Percentiles rank a stretch among this genome's conserved stretches.
Conservation (phyloP, 345 rosid species). For the sweet orange (Citrus sinensis) region DVS_A1.0 CM039165.1:13801001-13801500, state of each 20-base stretch:
- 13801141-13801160: neutral
- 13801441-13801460: neutral
- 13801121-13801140: neutral
- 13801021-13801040: conserved; percentile 83
- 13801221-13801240: neutral
- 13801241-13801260: neutral
- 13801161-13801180: neutral
- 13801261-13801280: neutral
- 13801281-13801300: neutral
- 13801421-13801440: neutral
- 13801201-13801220: neutral
- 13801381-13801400: neutral
- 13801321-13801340: neutral
- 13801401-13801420: neutral
- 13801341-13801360: neutral
- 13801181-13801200: neutral
- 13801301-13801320: neutral
- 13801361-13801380: neutral
- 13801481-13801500: neutral
- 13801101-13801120: conserved; percentile 4
- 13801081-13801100: conserved; percentile 49
- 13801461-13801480: neutral
- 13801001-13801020: conserved; percentile 87
- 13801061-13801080: conserved; percentile 85
- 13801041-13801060: conserved; percentile 91